Conservation (phyloP, 306 rosid species). For the Begonia fuchsioides region DNA sequence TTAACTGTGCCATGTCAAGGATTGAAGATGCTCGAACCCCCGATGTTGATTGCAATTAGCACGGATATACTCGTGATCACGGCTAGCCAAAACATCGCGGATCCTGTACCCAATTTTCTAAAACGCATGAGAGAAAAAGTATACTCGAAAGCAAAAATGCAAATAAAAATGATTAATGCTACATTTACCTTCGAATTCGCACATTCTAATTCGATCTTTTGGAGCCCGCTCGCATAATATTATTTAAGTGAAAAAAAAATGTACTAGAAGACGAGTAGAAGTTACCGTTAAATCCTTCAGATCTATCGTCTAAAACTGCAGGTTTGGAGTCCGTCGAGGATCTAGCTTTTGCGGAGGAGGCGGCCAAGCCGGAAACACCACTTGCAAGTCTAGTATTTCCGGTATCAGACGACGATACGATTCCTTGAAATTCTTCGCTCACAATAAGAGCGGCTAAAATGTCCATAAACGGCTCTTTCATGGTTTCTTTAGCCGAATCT, state of each 20-base stretch:
- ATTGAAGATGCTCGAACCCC: conserved; percentile 82
- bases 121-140: too few species aligned
- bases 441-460: conserved; percentile 88
- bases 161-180: too few species aligned
- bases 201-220: too few species aligned
- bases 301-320: conserved; percentile 15
- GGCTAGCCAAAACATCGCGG: conserved; percentile 59
- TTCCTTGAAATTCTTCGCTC: conserved; percentile 95
- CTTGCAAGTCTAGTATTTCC: conserved; percentile 35
- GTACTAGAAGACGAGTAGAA: too few species aligned
- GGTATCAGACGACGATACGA: conserved; percentile 78
- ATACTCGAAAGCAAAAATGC: too few species aligned
- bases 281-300: conserved; percentile 46
- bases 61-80: conserved; percentile 52
- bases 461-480: conserved; percentile 82
- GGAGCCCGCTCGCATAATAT: too few species aligned
- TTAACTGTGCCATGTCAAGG: conserved; percentile 23
- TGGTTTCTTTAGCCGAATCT: conserved; percentile 23
- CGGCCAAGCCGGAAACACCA: conserved; percentile 28
- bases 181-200: too few species aligned
- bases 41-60: conserved; percentile 57
- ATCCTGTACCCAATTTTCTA: too few species aligned
- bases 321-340: conserved; percentile 30
- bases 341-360: conserved; percentile 24
- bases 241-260: too few species aligned